These are phyloP conservation scores for Aspergillus neoniger DNA, from an alignment of 2,329 filamentous ascomycete species.

Conservation along the genomic window DNA sequence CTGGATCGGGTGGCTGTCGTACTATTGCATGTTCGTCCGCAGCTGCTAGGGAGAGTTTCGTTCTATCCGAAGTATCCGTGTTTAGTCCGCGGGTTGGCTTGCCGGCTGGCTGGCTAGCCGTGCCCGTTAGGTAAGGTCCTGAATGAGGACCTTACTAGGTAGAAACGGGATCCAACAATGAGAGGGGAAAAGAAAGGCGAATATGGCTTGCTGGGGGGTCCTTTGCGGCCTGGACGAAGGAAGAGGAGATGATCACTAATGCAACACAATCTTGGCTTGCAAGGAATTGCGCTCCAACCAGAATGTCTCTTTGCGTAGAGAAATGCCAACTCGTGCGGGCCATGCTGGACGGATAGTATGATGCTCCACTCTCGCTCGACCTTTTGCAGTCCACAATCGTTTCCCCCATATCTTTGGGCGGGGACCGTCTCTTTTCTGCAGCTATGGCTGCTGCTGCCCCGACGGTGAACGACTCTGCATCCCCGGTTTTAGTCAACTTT, in stretches of 20 bases:
- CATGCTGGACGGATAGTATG: too few relatives aligned
- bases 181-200: background rate
- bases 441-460: background rate
- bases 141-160: too few relatives aligned
- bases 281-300: background rate
- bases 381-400: too few relatives aligned
- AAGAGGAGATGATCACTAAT: background rate
- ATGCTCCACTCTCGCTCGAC: background rate
- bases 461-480: constrained; percentile 6
- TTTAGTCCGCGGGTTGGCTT: too few relatives aligned
- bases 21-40: background rate
- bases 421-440: background rate
- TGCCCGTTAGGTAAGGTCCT: too few relatives aligned
- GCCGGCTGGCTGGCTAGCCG: too few relatives aligned
- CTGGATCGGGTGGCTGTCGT: background rate
- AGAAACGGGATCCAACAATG: background rate
- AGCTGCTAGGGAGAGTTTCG: too few relatives aligned
- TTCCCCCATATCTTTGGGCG: background rate
- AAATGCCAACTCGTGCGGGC: too few relatives aligned
- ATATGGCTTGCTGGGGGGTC: background rate
- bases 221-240: background rate
- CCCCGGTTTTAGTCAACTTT: background rate
- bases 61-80: too few relatives aligned
- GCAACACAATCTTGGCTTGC: background rate
- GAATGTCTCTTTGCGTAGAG: background rate